A percentile compares a stretch with the other conserved stretches of the same genome.
phyloP scores from a whole-genome alignment of 257 asterid genomes.

The Primulina huaijiensis region DNA sequence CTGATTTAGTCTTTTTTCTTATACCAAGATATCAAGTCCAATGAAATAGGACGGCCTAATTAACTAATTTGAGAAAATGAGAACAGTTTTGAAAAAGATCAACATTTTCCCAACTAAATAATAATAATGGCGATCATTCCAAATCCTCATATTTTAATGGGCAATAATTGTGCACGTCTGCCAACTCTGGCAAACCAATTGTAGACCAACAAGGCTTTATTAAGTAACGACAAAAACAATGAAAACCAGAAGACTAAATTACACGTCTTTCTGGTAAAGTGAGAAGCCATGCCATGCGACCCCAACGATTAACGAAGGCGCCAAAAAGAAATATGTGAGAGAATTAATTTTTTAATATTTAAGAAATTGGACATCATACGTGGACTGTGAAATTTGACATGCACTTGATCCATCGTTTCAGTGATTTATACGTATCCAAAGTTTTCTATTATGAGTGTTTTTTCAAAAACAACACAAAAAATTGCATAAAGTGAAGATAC shows the following conservation, averaged over 20 bases:
- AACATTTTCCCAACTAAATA: too few relatives aligned
- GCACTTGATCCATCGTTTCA: too few relatives aligned
- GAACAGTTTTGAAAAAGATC: neutral
- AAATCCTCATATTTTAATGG: neutral
- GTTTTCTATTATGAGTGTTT: too few relatives aligned
- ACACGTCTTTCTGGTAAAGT: neutral
- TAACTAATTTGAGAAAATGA: neutral
- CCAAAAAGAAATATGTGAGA: neutral
- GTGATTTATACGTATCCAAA: too few relatives aligned
- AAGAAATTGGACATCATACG: neutral
- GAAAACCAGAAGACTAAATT: neutral
- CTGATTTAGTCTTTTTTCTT: too few relatives aligned
- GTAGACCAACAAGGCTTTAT: neutral
- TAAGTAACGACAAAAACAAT: neutral
- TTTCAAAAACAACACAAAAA: too few relatives aligned
- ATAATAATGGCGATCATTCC: neutral
- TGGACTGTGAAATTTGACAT: neutral
- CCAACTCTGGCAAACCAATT: too few relatives aligned
- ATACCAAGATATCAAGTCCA: too few relatives aligned
- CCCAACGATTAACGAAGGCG: neutral
- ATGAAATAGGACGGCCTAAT: too few relatives aligned
- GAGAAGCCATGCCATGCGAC: neutral
- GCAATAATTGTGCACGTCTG: neutral
- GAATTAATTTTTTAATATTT: too few relatives aligned
- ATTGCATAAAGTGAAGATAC: too few relatives aligned